A percentile compares a stretch with the other conserved stretches of the same genome.
These are phyloP conservation scores for Solanum hybrid DNA, from an alignment of 305 asterid species.

Conservation along the genomic window DNA sequence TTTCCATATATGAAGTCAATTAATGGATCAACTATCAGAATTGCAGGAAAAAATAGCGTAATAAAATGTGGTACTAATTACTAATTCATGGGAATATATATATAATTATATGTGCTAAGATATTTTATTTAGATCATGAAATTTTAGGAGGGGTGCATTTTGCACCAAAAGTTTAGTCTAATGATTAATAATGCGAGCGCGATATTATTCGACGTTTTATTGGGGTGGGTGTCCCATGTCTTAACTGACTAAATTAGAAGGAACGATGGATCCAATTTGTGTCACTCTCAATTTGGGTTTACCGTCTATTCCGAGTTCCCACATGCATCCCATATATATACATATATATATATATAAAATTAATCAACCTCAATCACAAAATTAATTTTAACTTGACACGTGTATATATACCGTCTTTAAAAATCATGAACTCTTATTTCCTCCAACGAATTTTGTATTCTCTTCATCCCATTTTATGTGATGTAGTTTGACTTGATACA, in stretches of 20 bases:
- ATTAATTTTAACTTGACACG: not conserved
- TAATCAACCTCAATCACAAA: not conserved
- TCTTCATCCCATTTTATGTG: not conserved
- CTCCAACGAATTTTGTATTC: no score
- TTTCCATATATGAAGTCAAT: no score
- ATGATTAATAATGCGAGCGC: not conserved
- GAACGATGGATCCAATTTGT: not conserved
- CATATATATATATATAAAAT: no score
- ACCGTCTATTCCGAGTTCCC: not conserved
- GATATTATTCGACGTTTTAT: not conserved
- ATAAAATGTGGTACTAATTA: no score
- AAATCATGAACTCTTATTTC: not conserved
- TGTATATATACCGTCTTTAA: no score
- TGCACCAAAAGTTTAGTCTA: not conserved
- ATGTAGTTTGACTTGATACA: not conserved
- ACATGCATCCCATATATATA: not conserved
- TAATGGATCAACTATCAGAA: no score
- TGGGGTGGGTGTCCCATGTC: not conserved
- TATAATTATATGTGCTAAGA: not conserved
- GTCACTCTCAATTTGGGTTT: not conserved
- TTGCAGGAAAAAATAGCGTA: no score
- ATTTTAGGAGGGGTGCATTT: not conserved
- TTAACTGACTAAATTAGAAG: not conserved
- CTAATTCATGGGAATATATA: not conserved
- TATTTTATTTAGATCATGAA: not conserved